A percentile compares a stretch with the other conserved stretches of the same genome.
Evolutionary conservation across 768 basidiomycete genomes (phyloP).

Genomic region (Macrolepiota albuminosa): DNA sequence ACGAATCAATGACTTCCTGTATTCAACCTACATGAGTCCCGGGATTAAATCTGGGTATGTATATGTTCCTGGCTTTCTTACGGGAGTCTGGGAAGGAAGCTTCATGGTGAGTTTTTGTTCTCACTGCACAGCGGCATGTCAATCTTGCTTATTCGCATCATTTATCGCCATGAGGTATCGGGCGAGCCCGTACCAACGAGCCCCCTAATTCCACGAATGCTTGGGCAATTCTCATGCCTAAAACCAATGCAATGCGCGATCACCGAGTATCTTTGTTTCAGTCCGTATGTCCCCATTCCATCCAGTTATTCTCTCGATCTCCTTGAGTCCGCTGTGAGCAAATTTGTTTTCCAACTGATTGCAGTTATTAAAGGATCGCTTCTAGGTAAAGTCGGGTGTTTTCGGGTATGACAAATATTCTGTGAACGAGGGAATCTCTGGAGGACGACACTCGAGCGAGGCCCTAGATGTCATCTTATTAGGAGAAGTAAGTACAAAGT

Average conservation of each 20-base stretch:
- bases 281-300: constrained; percentile 29
- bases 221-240: constrained; percentile 33
- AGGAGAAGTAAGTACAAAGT: constrained; percentile 35
- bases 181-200: constrained; percentile 8
- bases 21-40: constrained; percentile 15
- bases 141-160: constrained; percentile 4
- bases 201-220: constrained; percentile 9
- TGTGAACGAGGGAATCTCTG: background rate
- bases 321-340: constrained; percentile 13
- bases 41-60: constrained; percentile 20
- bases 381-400: constrained; percentile 16
- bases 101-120: constrained; percentile 43
- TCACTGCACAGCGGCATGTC: background rate
- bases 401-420: constrained; percentile 22
- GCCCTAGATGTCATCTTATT: constrained; percentile 29
- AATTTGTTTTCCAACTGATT: background rate
- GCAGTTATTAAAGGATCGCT: background rate
- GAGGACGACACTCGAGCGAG: constrained; percentile 12
- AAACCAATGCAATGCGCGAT: constrained; percentile 48
- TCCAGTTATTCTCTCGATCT: constrained; percentile 14
- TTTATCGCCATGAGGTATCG: constrained; percentile 11
- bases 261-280: constrained; percentile 39
- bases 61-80: constrained; percentile 41
- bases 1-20: constrained; percentile 15
- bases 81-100: constrained; percentile 58